Base-by-base conservation (phyloP, 495 filamentous ascomycete genomes). In the Barbatosphaeria neglecta region DNA sequence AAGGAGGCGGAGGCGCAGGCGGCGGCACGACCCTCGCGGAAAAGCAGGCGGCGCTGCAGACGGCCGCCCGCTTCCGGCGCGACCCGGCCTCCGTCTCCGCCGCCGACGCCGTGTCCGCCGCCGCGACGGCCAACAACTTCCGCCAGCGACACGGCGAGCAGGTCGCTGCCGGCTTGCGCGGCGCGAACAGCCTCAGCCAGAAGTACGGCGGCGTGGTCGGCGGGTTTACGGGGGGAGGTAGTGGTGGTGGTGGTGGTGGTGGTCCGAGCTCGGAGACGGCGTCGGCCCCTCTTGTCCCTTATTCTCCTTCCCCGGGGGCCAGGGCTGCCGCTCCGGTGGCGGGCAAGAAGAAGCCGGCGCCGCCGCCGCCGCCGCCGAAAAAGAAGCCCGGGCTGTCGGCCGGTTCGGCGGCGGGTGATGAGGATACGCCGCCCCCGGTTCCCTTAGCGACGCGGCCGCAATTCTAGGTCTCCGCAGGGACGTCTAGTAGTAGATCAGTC, bases 121-220 rank as follows among this genome's bases (percentile, higher is more conserved):
- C 74, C 3, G 68, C 69, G n/a, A 81, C 83, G 20, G 69, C 76
- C 10, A 80, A 80, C 44, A 85, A 81, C 52, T 87, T 90, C 56
- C 81, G 83, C 18, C 78, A 86, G 59, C 51, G 81, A 41, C 83
- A 88, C 59, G 78, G 78, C 5, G 83, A 82, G 22, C 80, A 88
- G 56, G 79, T 88, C 6, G 74, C 81, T 2, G 65, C 76, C 7
- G 86, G 84, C 0, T 70, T 74, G 59, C 67, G 75, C 55, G 72
- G 70, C n/a, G 76, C 80, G 13, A 74, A 72, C 40, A 70, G 67
- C 1, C 43, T 84, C 50, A 71, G 75, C 27, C 64, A 72, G 44
- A 81, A 76, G 46, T 75, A 77, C 52, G 63, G 22, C 23, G 39
- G 11, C 18, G 49, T 47, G 17, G 41, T 46, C 17, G 42, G 40